phyloP scores from a whole-genome alignment of 2,329 filamentous ascomycete species.

The Tolypocladium ovalisporum region DNA sequence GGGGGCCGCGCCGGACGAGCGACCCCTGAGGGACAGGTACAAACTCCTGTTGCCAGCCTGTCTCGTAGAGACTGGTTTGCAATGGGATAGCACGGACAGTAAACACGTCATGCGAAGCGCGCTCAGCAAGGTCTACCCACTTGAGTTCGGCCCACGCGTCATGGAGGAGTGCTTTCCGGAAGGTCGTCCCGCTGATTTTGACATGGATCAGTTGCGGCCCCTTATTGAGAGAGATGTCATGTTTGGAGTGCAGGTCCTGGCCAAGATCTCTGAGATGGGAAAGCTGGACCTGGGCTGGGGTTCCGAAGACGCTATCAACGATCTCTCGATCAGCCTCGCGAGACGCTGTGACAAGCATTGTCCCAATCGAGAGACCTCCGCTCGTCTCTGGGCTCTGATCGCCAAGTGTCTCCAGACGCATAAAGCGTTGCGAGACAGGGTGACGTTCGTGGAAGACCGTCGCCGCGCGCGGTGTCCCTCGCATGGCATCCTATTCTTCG shows the following conservation, averaged over 20 bases:
- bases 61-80: not conserved
- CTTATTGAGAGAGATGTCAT: not conserved
- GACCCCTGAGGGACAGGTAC: not conserved
- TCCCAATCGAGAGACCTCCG: not conserved
- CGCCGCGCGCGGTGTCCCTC: not conserved
- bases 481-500: not conserved
- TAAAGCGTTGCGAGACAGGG: not conserved
- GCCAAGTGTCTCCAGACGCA: not conserved
- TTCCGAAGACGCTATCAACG: not conserved
- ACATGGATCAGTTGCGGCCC: not conserved
- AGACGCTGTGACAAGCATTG: not conserved
- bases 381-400: not conserved
- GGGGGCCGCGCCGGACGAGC: not conserved
- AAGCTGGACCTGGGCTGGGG: not conserved
- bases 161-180: not conserved
- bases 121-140: not conserved
- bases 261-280: not conserved
- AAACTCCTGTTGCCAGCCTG: not conserved
- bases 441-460: not conserved
- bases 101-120: not conserved
- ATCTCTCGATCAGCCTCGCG: not conserved
- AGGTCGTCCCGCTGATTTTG: not conserved
- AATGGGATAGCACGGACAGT: not conserved
- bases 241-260: not conserved
- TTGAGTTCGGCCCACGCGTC: not conserved